These are phyloP conservation scores for Cerrena zonata DNA, from an alignment of 1,284 basidiomycete genomes.

Conservation along the genomic window DNA sequence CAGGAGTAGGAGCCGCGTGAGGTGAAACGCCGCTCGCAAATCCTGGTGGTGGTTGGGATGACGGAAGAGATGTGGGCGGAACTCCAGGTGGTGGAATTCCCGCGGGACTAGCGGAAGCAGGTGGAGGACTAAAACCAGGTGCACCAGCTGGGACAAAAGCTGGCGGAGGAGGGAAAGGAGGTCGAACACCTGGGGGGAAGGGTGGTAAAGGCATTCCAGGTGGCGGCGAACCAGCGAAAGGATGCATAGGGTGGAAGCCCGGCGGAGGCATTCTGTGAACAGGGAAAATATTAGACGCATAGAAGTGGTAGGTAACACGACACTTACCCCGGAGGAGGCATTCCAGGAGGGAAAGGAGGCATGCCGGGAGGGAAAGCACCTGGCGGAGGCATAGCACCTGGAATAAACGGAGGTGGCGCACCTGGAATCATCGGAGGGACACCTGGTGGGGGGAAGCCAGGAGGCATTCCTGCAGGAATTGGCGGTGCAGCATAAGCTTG, in stretches of 20 bases:
- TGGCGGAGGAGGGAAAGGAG: conserved; percentile 31
- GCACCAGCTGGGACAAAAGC: conserved; percentile 20
- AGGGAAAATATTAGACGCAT: not conserved
- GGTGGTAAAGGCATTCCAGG: conserved; percentile 29
- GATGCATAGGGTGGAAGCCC: conserved; percentile 35
- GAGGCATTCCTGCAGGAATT: conserved; percentile 29
- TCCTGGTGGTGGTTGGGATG: conserved; percentile 8
- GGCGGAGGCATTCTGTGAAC: conserved; percentile 37
- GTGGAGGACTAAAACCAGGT: conserved; percentile 21
- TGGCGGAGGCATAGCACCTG: conserved; percentile 37
- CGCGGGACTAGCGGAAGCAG: conserved; percentile 16
- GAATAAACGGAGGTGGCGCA: conserved; percentile 37
- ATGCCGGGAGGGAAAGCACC: conserved; percentile 34
- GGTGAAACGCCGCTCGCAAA: not conserved
- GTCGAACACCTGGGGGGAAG: conserved; percentile 38
- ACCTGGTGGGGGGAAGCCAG: conserved; percentile 29
- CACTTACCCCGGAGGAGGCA: conserved; percentile 40
- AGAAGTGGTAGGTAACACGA: not conserved
- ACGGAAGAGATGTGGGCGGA: conserved; percentile 13
- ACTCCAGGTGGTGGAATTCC: conserved; percentile 23
- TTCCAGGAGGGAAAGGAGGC: conserved; percentile 32
- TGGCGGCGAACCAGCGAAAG: conserved; percentile 31
- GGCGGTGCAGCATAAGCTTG: conserved; percentile 56
- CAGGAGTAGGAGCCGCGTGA: conserved; percentile 7
- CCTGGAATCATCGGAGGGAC: conserved; percentile 25